Conservation (phyloP, 371 early-diverging fungal genomes). For the Circinella umbellata region DNA sequence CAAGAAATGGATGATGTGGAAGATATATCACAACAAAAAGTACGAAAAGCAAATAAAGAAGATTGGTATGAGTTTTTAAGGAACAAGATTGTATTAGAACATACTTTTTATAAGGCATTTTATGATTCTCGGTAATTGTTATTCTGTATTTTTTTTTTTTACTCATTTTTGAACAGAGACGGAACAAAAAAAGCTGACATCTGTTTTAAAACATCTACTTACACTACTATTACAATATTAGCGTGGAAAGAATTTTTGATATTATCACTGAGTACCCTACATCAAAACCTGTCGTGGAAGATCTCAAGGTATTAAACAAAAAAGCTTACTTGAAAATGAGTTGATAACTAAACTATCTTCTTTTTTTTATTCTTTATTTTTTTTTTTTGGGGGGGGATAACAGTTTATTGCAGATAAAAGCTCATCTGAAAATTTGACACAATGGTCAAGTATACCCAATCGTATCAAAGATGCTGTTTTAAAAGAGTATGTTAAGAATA, state of each 20-base stretch:
- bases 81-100: constrained; percentile 20
- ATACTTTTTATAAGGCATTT: constrained; percentile 17
- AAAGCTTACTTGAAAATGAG: too few species aligned
- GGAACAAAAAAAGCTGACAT: too few species aligned
- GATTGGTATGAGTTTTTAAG: constrained; percentile 25
- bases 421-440: constrained; percentile 2
- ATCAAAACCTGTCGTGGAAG: constrained; percentile 27
- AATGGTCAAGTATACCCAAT: neutral
- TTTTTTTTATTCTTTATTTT: neutral
- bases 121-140: constrained; percentile 22
- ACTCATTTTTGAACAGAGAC: neutral
- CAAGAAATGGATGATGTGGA: neutral
- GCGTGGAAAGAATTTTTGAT: constrained; percentile 35
- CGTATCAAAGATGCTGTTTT: constrained; percentile 26
- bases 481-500: constrained; percentile 27
- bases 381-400: neutral
- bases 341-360: too few species aligned
- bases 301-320: constrained; percentile 31
- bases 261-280: constrained; percentile 44
- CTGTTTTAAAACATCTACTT: too few species aligned
- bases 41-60: neutral
- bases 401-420: constrained; percentile 3
- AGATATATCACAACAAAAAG: neutral
- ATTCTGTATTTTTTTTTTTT: constrained; percentile 1
- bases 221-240: neutral